Conservation (phyloP, 257 asterid species). For the Capsicum baccatum region DNA sequence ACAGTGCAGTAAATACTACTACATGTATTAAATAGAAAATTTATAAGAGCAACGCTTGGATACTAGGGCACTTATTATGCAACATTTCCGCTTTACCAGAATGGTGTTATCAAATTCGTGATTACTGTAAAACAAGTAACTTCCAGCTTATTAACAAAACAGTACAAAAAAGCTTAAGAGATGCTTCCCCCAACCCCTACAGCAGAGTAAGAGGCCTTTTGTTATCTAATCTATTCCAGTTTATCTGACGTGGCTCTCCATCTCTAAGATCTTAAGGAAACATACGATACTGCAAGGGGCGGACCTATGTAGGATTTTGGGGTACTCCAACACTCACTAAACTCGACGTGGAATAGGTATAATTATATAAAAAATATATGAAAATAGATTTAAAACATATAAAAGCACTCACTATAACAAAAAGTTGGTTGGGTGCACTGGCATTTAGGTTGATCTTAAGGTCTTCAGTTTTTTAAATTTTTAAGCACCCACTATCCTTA, state of each 20-base stretch:
- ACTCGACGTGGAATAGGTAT: no score
- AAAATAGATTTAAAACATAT: no score
- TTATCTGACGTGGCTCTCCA: slow-evolving; percentile 1
- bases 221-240: background rate
- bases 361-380: no score
- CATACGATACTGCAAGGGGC: background rate
- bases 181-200: background rate
- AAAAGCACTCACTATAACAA: no score
- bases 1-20: background rate
- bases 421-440: no score
- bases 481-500: no score
- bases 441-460: no score
- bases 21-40: background rate
- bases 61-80: background rate
- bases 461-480: no score
- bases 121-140: background rate
- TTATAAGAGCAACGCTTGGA: background rate
- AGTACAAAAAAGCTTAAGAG: background rate
- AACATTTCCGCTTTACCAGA: background rate
- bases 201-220: background rate
- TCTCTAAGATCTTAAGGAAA: slow-evolving; percentile 3
- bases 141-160: background rate
- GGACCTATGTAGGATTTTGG: no score
- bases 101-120: background rate
- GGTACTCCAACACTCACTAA: no score